A percentile compares a stretch with the other conserved stretches of the same genome.
These are phyloP conservation scores for Yamadazyma oceani DNA, from an alignment of 1,139 yeast species.

Conservation along the genomic window DNA sequence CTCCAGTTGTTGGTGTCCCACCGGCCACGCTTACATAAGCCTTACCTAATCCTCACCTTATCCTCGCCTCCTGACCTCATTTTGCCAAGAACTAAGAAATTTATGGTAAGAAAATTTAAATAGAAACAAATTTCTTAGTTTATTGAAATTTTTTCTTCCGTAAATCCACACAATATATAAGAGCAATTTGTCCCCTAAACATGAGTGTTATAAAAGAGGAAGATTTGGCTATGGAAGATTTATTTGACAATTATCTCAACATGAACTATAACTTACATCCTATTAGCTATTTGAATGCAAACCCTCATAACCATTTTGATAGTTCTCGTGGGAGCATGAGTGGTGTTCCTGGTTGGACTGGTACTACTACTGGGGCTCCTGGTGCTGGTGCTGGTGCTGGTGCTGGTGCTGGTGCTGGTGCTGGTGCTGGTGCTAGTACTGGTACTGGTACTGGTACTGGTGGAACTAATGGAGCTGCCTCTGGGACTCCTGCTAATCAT, in stretches of 20 bases:
- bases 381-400: slow-evolving; percentile 16
- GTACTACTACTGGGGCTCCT: slow-evolving; percentile 35
- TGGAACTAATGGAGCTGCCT: too few relatives aligned
- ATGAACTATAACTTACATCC: slow-evolving; percentile 50
- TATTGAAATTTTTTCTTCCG: not conserved
- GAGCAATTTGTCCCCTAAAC: too few relatives aligned
- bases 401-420: slow-evolving; percentile 7
- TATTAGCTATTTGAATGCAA: slow-evolving; percentile 45
- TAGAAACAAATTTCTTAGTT: slow-evolving; percentile 2
- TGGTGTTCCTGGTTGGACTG: slow-evolving; percentile 27
- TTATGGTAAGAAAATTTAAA: slow-evolving; percentile 1
- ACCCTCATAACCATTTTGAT: slow-evolving; percentile 12
- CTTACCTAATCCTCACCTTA: too few relatives aligned
- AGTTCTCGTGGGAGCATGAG: slow-evolving; percentile 2
- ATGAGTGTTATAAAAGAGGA: slow-evolving; percentile 1
- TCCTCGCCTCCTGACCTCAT: too few relatives aligned
- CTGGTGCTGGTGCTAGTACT: slow-evolving; percentile 2
- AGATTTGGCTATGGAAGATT: slow-evolving; percentile 10
- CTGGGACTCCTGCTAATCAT: slow-evolving; percentile 11
- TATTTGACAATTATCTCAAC: slow-evolving; percentile 6
- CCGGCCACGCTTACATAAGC: too few relatives aligned
- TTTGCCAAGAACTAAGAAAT: slow-evolving; percentile 1
- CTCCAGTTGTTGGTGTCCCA: too few relatives aligned
- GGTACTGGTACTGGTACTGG: slow-evolving; percentile 7
- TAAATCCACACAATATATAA: too few relatives aligned